phyloP scores from a whole-genome alignment of 78 protist genomes.

The Mastigamoeba balamuthi region DNA sequence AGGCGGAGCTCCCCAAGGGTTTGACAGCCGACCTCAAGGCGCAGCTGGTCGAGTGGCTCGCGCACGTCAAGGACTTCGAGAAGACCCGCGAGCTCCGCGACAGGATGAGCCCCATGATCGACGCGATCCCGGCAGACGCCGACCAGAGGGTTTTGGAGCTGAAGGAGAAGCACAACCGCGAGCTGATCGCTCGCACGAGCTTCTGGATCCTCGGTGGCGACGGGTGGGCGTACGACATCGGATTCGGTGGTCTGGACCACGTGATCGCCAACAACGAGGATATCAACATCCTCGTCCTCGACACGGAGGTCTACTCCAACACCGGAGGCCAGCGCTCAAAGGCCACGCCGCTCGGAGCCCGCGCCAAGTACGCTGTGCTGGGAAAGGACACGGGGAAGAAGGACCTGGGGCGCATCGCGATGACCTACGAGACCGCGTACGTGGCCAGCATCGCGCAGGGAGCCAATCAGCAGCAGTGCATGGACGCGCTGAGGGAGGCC shows the following conservation, averaged over 20 bases:
- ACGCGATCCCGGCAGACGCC: neutral
- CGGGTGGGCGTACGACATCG: slow-evolving; percentile 77
- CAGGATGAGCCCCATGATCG: neutral
- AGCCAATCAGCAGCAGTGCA: slow-evolving; percentile 9
- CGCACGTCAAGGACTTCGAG: neutral
- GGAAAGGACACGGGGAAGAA: slow-evolving; percentile 44
- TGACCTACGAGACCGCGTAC: slow-evolving; percentile 41
- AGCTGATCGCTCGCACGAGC: slow-evolving; percentile 1
- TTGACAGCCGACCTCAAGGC: neutral
- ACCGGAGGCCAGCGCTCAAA: slow-evolving; percentile 68
- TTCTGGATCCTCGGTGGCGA: slow-evolving; percentile 67
- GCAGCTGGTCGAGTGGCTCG: neutral
- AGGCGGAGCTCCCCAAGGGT: neutral
- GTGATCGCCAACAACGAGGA: slow-evolving; percentile 42
- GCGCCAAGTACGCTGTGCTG: slow-evolving; percentile 40
- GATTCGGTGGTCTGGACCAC: slow-evolving; percentile 69
- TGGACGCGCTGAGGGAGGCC: slow-evolving; percentile 17
- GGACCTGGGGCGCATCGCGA: slow-evolving; percentile 52
- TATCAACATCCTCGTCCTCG: slow-evolving; percentile 51
- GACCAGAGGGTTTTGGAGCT: neutral
- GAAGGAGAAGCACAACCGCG: neutral
- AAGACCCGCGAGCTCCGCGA: neutral
- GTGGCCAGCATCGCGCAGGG: slow-evolving; percentile 50
- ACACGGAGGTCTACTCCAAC: slow-evolving; percentile 70
- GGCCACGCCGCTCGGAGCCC: slow-evolving; percentile 47